A percentile compares a stretch with the other conserved stretches of the same genome.
phyloP scores from a whole-genome alignment of 2,329 filamentous ascomycete genomes.

The Hysterium pulicare region DNA sequence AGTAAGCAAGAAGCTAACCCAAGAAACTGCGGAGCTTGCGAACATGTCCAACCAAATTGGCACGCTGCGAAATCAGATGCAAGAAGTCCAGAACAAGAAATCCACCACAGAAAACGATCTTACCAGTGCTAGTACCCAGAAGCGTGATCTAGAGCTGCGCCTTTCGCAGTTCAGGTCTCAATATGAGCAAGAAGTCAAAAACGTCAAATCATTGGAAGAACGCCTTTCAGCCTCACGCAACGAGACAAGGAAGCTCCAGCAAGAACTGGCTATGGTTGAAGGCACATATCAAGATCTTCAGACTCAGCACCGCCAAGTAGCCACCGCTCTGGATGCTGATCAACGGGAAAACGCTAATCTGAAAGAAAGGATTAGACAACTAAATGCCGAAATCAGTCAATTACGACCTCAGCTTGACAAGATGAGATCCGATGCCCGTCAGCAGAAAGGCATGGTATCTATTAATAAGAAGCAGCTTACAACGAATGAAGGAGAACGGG shows the following conservation, averaged over 20 bases:
- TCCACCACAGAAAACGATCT: slow-evolving; percentile 76
- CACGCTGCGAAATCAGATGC: slow-evolving; percentile 87
- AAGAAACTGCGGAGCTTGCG: slow-evolving; percentile 86
- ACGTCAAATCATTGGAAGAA: slow-evolving; percentile 80
- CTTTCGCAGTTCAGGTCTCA: slow-evolving; percentile 79
- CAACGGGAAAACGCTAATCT: slow-evolving; percentile 82
- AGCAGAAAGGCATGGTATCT: slow-evolving; percentile 92
- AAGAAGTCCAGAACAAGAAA: slow-evolving; percentile 83
- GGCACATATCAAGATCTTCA: slow-evolving; percentile 77
- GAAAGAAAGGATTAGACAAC: slow-evolving; percentile 80
- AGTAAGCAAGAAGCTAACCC: slow-evolving; percentile 80
- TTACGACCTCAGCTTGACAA: slow-evolving; percentile 92
- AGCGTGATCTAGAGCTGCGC: slow-evolving; percentile 87
- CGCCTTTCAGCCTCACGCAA: slow-evolving; percentile 71
- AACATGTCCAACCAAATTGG: slow-evolving; percentile 96
- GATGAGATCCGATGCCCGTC: slow-evolving; percentile 82
- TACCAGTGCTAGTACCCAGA: slow-evolving; percentile 77
- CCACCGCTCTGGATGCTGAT: slow-evolving; percentile 73
- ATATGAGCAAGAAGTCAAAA: slow-evolving; percentile 90
- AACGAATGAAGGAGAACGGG: slow-evolving; percentile 83
- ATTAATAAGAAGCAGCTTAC: slow-evolving; percentile 98
- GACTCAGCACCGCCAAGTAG: slow-evolving; percentile 74
- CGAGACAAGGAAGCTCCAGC: slow-evolving; percentile 79
- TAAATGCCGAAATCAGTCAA: slow-evolving; percentile 78
- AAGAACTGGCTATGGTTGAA: slow-evolving; percentile 80